A percentile compares a stretch with the other conserved stretches of the same genome.
Conservation (phyloP, 1,284 basidiomycete genomes). For the Cryptococcus hybrid region DNA sequence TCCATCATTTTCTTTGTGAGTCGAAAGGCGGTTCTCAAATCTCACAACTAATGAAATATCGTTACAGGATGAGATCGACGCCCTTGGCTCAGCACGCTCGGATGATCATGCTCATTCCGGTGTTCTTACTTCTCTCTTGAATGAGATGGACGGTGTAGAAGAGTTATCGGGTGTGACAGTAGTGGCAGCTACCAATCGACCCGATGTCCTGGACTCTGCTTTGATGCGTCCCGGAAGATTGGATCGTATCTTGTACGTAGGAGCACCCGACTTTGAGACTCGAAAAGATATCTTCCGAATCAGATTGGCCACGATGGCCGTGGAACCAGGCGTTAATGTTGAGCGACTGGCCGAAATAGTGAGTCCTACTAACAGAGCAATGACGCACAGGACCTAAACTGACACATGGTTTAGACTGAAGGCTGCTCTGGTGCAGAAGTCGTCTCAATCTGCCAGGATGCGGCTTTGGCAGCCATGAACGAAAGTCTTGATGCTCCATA, state of each 20-base stretch:
- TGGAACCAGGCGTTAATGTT: conserved; percentile 68
- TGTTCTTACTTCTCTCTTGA: conserved; percentile 87
- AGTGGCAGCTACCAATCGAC: conserved; percentile 93
- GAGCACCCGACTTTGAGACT: conserved; percentile 77
- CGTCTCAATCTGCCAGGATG: conserved; percentile 89
- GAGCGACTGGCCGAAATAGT: conserved; percentile 71
- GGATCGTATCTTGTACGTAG: conserved; percentile 94
- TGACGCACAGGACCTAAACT: background rate
- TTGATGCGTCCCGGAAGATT: conserved; percentile 91
- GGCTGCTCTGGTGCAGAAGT: conserved; percentile 98
- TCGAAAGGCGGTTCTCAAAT: conserved; percentile 6
- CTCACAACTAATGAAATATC: background rate
- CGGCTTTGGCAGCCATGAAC: conserved; percentile 87
- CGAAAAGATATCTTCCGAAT: conserved; percentile 83
- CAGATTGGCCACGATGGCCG: conserved; percentile 73
- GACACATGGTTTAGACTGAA: conserved; percentile 61
- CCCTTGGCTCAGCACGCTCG: conserved; percentile 73
- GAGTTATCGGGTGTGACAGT: conserved; percentile 89
- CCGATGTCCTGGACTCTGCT: conserved; percentile 89
- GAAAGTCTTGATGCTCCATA: conserved; percentile 71
- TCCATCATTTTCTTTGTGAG: conserved; percentile 94
- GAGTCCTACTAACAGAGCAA: conserved; percentile 29
- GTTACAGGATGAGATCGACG: conserved; percentile 92
- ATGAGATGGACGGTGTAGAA: conserved; percentile 99
- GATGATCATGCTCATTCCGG: conserved; percentile 68